Percentiles rank a stretch among this genome's conserved stretches.
Evolutionary conservation across 1,284 basidiomycete genomes (phyloP).

Genomic region (Baeospora myosura): DNA sequence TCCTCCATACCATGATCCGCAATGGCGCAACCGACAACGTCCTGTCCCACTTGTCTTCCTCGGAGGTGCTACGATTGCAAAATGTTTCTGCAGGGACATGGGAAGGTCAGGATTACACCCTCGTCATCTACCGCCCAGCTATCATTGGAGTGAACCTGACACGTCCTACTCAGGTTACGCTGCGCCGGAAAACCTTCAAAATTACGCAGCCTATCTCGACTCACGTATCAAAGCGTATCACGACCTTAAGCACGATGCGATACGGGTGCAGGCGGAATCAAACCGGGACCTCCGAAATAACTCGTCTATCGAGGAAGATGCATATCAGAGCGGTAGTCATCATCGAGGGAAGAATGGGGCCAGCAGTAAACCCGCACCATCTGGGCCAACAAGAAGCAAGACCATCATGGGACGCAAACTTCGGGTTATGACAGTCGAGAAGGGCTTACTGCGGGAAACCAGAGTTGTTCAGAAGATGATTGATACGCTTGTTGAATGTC

Average conservation of each 20-base stretch:
- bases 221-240: constrained; percentile 83
- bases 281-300: constrained; percentile 77
- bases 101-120: no score
- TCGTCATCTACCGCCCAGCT: constrained; percentile 13
- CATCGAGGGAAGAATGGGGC: constrained; percentile 23
- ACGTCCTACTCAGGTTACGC: constrained; percentile 55
- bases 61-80: constrained; percentile 72
- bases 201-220: constrained; percentile 89
- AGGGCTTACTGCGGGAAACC: constrained; percentile 90
- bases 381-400: constrained; percentile 54
- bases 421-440: constrained; percentile 90
- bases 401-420: constrained; percentile 79
- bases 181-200: constrained; percentile 78
- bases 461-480: constrained; percentile 87
- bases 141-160: background rate
- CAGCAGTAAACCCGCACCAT: constrained; percentile 15
- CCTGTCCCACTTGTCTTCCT: constrained; percentile 72
- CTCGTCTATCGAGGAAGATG: constrained; percentile 51
- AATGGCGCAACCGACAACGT: constrained; percentile 91
- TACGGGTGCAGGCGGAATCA: constrained; percentile 83
- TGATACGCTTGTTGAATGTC: constrained; percentile 80
- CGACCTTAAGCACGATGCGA: constrained; percentile 90
- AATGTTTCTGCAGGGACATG: constrained; percentile 73
- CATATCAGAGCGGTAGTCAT: constrained; percentile 19
- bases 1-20: constrained; percentile 92